Base-by-base conservation (phyloP, 148 eudicot genomes). In the Camellia lanceoleosa region DNA sequence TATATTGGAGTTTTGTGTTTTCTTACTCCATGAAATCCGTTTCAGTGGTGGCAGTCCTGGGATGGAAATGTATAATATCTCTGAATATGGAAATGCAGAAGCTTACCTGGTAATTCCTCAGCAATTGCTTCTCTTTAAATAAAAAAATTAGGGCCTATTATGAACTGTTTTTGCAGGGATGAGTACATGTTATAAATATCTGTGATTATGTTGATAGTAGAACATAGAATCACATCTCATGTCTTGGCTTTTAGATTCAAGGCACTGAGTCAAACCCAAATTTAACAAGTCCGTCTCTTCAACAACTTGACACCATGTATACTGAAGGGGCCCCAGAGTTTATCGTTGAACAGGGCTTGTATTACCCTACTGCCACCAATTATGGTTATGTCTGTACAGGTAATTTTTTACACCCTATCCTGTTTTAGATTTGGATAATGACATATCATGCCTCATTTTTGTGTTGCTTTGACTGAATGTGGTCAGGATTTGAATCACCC, bases 301-400 rank as follows among this genome's bases (percentile, higher is more conserved):
- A 87, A 73, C 89, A 85, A 67, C 54, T 85, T 58, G 89, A 85
- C 84, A 75, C 84, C 79, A 89, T 93, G 97, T 87, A 87, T 69
- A 88, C 65, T 43, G 92, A 89, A 71, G 92, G 89, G 80, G 79
- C 90, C 78, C 89, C 90, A 0, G 99, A 91, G 81, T 91, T 74
- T 83, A 79, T 88, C 69, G 85, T 92, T 78, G 97, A 96, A 71
- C 98, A 91, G 75, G 84, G 88, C 84, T 70, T 92, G 82, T 92
- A 90, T 82, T 92, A 90, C 78, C 92, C 98, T 88, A 70, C 87
- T 87, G 90, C 92, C 85, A 75, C 92, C 83, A 83, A 86, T 77
- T 96, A 92, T 84, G 95, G 95, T 51, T 96, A 94, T 78, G 80
- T 94, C 77, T 90, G 90, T 91, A 87, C 98, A 86, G 99, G 99